Percentiles rank a stretch among this genome's conserved stretches.
phyloP scores from a whole-genome alignment of 768 basidiomycete genomes.

The Xerocomus brunneocitrinus region DNA sequence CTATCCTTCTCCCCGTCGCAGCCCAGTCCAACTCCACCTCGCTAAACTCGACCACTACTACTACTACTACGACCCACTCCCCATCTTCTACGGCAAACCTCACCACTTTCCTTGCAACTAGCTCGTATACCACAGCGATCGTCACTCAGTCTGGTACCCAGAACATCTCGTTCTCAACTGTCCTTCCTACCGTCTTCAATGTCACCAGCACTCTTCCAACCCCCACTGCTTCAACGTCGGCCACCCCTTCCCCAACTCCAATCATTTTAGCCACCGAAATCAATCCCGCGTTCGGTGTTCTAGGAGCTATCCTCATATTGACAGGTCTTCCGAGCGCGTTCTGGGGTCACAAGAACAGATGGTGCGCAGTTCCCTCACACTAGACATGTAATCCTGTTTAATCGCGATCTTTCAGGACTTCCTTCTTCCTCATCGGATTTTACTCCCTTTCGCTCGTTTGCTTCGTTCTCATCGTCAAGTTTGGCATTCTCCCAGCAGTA shows the following conservation, averaged over 20 bases:
- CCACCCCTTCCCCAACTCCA: conserved; percentile 33
- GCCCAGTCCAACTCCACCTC: conserved; percentile 33
- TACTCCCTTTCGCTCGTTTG: conserved; percentile 85
- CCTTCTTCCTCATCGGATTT: conserved; percentile 90
- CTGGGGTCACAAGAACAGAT: conserved; percentile 94
- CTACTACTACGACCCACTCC: conserved; percentile 3
- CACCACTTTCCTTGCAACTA: conserved; percentile 54
- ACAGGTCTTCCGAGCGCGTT: conserved; percentile 88
- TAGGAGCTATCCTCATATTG: conserved; percentile 83
- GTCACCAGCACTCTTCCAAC: conserved; percentile 54
- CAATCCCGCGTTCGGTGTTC: conserved; percentile 85
- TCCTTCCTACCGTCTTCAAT: conserved; percentile 58
- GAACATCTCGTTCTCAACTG: conserved; percentile 46
- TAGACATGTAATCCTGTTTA: conserved; percentile 1
- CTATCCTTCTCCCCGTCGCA: conserved; percentile 28
- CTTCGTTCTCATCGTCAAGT: conserved; percentile 81
- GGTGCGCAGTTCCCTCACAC: conserved; percentile 44
- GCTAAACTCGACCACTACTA: conserved; percentile 13
- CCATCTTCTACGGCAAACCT: conserved; percentile 25
- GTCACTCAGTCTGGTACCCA: conserved; percentile 46
- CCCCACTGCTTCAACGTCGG: conserved; percentile 43
- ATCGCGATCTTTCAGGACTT: conserved; percentile 56
- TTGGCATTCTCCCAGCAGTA: conserved; percentile 80
- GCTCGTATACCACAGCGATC: conserved; percentile 47
- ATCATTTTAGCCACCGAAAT: conserved; percentile 56